Conservation (phyloP, 371 early-diverging fungal genomes). For the Saksenaea vasiformis region DNA sequence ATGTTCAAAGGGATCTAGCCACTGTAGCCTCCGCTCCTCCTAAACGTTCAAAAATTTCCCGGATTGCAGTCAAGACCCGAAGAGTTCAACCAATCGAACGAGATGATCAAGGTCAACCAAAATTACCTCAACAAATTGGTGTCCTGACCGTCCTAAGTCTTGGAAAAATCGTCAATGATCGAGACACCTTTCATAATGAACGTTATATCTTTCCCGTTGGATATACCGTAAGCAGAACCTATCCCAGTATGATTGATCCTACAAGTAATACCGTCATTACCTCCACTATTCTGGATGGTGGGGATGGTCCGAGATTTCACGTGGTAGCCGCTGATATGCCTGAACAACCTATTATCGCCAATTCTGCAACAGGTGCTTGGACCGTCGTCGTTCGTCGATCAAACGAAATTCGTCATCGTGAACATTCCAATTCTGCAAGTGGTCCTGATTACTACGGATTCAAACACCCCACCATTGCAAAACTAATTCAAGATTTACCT, state of each 20-base stretch:
- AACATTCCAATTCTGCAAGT: constrained; percentile 79
- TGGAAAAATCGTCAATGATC: constrained; percentile 75
- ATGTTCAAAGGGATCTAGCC: constrained; percentile 23
- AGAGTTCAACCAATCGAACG: constrained; percentile 63
- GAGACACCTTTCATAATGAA: constrained; percentile 84
- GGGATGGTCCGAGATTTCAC: constrained; percentile 72
- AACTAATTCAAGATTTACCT: constrained; percentile 88
- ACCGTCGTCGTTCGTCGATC: constrained; percentile 78
- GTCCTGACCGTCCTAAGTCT: constrained; percentile 74
- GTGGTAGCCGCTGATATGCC: constrained; percentile 76
- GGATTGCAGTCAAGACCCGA: constrained; percentile 33
- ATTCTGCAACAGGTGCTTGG: constrained; percentile 92
- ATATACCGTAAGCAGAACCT: constrained; percentile 69
- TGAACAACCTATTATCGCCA: constrained; percentile 65
- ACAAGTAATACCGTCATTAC: constrained; percentile 62
- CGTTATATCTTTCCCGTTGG: constrained; percentile 94
- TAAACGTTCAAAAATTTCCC: constrained; percentile 43
- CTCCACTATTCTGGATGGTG: constrained; percentile 80
- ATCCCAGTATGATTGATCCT: constrained; percentile 76
- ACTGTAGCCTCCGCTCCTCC: constrained; percentile 55
- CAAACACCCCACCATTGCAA: constrained; percentile 86
- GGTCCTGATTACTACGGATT: constrained; percentile 94
- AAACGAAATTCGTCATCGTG: constrained; percentile 74
- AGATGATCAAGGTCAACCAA: constrained; percentile 70
- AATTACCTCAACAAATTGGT: constrained; percentile 81